Base-by-base conservation (phyloP, 2,329 filamentous ascomycete genomes). In the Epichloe gansuensis region DNA sequence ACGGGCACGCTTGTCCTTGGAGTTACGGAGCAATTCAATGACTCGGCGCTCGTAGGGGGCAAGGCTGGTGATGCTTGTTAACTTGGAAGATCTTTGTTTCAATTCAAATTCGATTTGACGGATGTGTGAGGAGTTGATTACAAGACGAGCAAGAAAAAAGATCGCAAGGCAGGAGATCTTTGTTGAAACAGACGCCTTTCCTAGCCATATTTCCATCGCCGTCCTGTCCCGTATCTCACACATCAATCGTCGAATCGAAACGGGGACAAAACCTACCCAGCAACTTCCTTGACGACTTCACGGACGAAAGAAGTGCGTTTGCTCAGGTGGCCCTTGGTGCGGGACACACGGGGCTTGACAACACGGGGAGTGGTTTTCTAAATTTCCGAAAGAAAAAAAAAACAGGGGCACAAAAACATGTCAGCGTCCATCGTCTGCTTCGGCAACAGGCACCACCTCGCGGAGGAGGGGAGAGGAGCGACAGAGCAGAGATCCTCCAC, bases 1-100 rank as follows among this genome's bases (percentile, higher is more conserved):
- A 66, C 91, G 84, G 68, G 91, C 91, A 76, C 91, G 89, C 88
- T 97, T 97, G 78, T 98, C 93, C 81, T 95, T 94, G 80, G 82
- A 85, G 87, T 98, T 98, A 69, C 93, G 89, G 76, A 98, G 86
- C 72, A 98, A 80, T 83, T 98, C 93, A 71, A 98, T 95, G 66
- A 98, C 88, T 71, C 93, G 89, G 75, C 93, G 91, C 85, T 98
- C 93, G 74, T 98, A 93, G 68, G 88, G 88, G 64, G 88, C 88
- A 64, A 93, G 86, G 70, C 87, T 85, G 55, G 44, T 15, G 36
- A 44, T 8, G 2, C 3, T 38, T 17, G 9, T 49, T 36, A 35
- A 41, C 21, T 4, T 31, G 34, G 41, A 4, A n/a, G 2, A 13
- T 15, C 7, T 31, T 31, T 31, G 2, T 11, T 7, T 5, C 0